These are phyloP conservation scores for Rachicladosporium sp. DNA, from an alignment of 2,329 filamentous ascomycete species.

Conservation along the genomic window DNA sequence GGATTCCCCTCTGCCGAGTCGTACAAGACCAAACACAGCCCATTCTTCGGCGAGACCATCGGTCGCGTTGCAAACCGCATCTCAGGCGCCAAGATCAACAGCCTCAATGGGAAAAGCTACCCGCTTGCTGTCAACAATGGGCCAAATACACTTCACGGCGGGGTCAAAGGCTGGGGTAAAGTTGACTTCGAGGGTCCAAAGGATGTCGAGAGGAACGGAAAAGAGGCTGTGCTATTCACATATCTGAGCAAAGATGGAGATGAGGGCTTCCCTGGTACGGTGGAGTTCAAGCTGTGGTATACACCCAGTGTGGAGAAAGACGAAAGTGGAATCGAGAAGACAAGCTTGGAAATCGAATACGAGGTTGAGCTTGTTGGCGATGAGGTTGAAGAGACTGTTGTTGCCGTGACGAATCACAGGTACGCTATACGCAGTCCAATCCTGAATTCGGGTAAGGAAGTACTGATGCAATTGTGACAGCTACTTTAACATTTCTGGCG, in stretches of 20 bases:
- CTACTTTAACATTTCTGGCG: slow-evolving; percentile 57
- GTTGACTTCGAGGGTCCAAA: slow-evolving; percentile 61
- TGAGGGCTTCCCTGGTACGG: slow-evolving; percentile 78
- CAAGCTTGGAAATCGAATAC: slow-evolving; percentile 74
- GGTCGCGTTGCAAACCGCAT: slow-evolving; percentile 75
- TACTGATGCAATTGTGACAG: slow-evolving; percentile 22
- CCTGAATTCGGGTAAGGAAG: background rate
- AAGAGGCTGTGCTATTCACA: slow-evolving; percentile 34
- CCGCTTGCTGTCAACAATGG: slow-evolving; percentile 63
- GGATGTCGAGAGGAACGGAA: slow-evolving; percentile 39
- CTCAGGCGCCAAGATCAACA: slow-evolving; percentile 54
- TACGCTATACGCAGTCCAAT: slow-evolving; percentile 26
- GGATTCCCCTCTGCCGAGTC: slow-evolving; percentile 64
- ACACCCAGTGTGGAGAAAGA: slow-evolving; percentile 56
- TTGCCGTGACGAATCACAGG: slow-evolving; percentile 96
- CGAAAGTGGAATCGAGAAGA: slow-evolving; percentile 42
- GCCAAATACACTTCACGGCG: slow-evolving; percentile 50
- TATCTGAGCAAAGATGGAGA: slow-evolving; percentile 66
- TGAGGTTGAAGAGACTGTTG: slow-evolving; percentile 71
- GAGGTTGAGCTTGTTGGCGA: slow-evolving; percentile 66
- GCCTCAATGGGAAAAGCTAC: slow-evolving; percentile 61
- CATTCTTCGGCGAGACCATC: slow-evolving; percentile 88
- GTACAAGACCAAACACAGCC: slow-evolving; percentile 62
- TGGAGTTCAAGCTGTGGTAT: slow-evolving; percentile 68
- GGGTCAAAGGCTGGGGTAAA: slow-evolving; percentile 66